Evolutionary conservation across 169 alveolate genomes (phyloP).

Genomic region (Ichthyophthirius multifiliis): DNA sequence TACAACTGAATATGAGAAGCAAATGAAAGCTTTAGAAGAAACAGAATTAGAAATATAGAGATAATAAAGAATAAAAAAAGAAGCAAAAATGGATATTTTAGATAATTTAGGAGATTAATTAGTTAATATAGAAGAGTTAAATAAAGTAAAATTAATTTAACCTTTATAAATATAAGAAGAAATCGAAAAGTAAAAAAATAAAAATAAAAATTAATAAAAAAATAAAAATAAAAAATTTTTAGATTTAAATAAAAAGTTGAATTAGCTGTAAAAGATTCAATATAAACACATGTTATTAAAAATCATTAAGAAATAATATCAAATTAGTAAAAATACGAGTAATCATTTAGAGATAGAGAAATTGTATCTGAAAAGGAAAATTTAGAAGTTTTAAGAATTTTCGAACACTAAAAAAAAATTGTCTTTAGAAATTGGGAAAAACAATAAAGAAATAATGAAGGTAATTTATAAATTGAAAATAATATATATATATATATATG

Average conservation of each 20-base stretch:
- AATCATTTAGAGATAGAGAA: slow-evolving; percentile 52
- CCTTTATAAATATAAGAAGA: slow-evolving; percentile 47
- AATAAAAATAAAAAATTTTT: not conserved
- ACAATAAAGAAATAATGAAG: too few species aligned
- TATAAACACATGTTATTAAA: slow-evolving; percentile 36
- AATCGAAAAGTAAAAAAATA: slow-evolving; percentile 35
- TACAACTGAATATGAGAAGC: slow-evolving; percentile 40
- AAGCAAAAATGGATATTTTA: slow-evolving; percentile 61
- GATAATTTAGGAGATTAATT: slow-evolving; percentile 51
- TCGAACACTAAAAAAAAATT: slow-evolving; percentile 45
- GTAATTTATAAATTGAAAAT: too few species aligned
- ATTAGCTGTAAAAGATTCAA: too few species aligned
- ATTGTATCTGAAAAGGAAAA: slow-evolving; percentile 59
- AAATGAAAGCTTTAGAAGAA: slow-evolving; percentile 37
- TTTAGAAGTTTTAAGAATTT: slow-evolving; percentile 39
- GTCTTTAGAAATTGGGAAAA: slow-evolving; percentile 46
- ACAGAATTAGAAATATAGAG: slow-evolving; percentile 47
- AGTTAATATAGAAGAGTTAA: slow-evolving; percentile 49
- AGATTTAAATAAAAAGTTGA: too few species aligned
- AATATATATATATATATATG: too few species aligned
- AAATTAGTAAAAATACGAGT: slow-evolving; percentile 32
- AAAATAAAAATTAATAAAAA: too few species aligned
- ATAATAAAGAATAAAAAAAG: slow-evolving; percentile 24
- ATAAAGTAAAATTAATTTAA: slow-evolving; percentile 43
- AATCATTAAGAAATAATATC: slow-evolving; percentile 1